These are phyloP conservation scores for Pueraria montana DNA, from an alignment of 306 rosid genomes.

Conservation along the genomic window DNA sequence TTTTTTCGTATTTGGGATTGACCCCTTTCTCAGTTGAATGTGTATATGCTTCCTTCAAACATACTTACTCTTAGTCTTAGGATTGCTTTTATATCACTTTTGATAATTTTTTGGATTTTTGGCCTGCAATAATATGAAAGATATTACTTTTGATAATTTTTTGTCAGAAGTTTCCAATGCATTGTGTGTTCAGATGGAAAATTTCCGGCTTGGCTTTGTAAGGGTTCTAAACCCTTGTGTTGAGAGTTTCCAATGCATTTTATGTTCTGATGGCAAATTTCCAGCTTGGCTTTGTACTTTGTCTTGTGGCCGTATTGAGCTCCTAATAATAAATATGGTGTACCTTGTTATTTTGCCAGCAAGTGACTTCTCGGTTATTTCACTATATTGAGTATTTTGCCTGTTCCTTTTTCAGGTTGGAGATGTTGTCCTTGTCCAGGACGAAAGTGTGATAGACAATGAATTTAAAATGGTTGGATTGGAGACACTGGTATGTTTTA, in stretches of 20 bases:
- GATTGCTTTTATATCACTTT: background rate
- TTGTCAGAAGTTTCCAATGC: background rate
- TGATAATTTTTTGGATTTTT: conserved; percentile 1
- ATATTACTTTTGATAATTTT: too few relatives aligned
- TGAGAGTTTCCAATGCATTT: background rate
- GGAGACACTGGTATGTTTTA: conserved; percentile 80
- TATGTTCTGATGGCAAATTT: conserved; percentile 11
- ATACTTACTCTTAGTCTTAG: background rate
- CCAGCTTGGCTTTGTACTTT: background rate
- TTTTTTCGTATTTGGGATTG: background rate
- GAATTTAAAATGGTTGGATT: conserved; percentile 83
- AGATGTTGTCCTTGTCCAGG: conserved; percentile 88
- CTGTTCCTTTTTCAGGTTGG: conserved; percentile 76
- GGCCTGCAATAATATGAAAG: conserved; percentile 8
- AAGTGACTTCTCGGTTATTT: conserved; percentile 17
- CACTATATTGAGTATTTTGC: conserved; percentile 25
- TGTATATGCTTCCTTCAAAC: conserved; percentile 15
- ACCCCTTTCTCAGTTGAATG: conserved; percentile 24
- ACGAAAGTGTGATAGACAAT: conserved; percentile 78
- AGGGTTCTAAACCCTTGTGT: too few relatives aligned
- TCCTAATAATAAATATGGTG: background rate
- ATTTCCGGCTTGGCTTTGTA: background rate
- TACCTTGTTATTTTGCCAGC: conserved; percentile 32
- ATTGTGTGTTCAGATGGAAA: conserved; percentile 21
- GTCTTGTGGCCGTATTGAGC: background rate